Conservation (phyloP, 805 yeast species). For the Ogataea philodendri region DNA sequence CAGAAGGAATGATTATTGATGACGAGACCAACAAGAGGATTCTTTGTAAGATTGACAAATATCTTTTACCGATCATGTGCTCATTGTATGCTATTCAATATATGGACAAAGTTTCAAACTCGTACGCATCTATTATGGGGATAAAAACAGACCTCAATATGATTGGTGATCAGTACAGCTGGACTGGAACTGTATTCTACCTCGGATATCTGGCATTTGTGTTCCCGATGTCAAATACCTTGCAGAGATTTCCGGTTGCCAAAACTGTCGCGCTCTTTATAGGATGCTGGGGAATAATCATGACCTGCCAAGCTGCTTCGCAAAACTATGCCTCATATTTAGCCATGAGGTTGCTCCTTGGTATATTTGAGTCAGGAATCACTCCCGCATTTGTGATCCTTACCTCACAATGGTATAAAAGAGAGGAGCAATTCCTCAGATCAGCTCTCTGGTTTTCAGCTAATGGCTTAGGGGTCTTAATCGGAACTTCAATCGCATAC, state of each 20-base stretch:
- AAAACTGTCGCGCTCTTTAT: slow-evolving; percentile 47
- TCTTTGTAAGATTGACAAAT: no score
- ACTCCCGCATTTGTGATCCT: slow-evolving; percentile 36
- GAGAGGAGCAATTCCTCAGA: slow-evolving; percentile 31
- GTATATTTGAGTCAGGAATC: slow-evolving; percentile 38
- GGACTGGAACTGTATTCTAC: slow-evolving; percentile 34
- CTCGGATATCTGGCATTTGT: slow-evolving; percentile 51
- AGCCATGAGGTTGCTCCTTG: slow-evolving; percentile 47
- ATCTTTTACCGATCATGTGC: no score
- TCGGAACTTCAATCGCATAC: slow-evolving; percentile 56
- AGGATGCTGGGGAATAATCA: slow-evolving; percentile 46
- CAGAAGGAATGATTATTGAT: no score
- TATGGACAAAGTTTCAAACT: slow-evolving; percentile 57
- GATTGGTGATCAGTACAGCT: slow-evolving; percentile 38
- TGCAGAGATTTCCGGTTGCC: slow-evolving; percentile 48
- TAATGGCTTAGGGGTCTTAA: slow-evolving; percentile 45
- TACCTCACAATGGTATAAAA: slow-evolving; percentile 38
- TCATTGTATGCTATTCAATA: slow-evolving; percentile 54
- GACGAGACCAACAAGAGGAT: no score
- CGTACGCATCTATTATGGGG: slow-evolving; percentile 60
- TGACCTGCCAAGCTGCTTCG: slow-evolving; percentile 46
- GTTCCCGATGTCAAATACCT: slow-evolving; percentile 47
- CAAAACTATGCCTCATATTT: slow-evolving; percentile 43
- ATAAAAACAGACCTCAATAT: slow-evolving; percentile 47
- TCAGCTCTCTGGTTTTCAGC: slow-evolving; percentile 34